Conservation (phyloP, 2,329 filamentous ascomycete genomes). For the Aspergillus arachidicola region DNA sequence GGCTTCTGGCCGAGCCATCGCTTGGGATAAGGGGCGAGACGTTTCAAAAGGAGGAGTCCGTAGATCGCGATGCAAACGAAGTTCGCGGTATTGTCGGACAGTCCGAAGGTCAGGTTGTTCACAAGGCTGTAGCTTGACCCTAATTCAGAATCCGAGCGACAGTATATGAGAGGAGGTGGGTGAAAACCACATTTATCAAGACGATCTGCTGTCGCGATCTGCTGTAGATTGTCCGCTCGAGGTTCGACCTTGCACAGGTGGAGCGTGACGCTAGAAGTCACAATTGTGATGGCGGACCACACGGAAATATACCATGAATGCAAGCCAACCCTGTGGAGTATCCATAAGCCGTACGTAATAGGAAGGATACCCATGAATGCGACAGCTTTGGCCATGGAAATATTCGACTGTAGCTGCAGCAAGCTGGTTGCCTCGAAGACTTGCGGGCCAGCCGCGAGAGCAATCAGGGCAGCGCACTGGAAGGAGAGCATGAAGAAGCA, state of each 20-base stretch:
- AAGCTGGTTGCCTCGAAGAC: constrained; percentile 1
- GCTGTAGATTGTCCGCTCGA: background rate
- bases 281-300: background rate
- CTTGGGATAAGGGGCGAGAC: constrained; percentile 1
- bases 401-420: background rate
- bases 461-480: constrained; percentile 1
- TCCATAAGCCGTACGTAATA: background rate
- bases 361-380: background rate
- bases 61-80: background rate
- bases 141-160: background rate
- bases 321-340: background rate
- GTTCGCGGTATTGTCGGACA: background rate
- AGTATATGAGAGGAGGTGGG: background rate
- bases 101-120: background rate
- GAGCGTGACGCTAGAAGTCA: background rate
- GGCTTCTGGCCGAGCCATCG: background rate
- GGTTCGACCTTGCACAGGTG: background rate
- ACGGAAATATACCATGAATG: constrained; percentile 2
- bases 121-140: background rate
- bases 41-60: background rate
- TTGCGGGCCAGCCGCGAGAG: background rate
- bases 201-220: background rate
- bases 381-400: background rate
- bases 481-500: constrained; percentile 15
- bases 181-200: background rate